A percentile compares a stretch with the other conserved stretches of the same genome.
Conservation (phyloP, 2,329 filamentous ascomycete species). For the Rosellinia necatrix region DNA sequence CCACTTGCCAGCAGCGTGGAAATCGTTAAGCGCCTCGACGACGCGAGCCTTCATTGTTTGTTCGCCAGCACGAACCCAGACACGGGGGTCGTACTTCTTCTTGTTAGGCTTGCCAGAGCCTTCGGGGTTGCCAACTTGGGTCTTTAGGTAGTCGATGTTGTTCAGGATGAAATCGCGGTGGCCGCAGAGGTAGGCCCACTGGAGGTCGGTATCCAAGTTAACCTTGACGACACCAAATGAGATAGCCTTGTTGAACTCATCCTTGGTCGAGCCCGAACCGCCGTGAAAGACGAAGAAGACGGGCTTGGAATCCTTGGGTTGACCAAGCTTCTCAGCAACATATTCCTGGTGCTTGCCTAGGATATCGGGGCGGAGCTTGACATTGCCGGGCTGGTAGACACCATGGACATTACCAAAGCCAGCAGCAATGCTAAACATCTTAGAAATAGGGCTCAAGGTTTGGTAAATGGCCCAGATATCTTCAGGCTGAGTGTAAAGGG, state of each 20-base stretch:
- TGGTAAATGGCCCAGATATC: conserved; percentile 93
- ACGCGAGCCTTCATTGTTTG: conserved; percentile 92
- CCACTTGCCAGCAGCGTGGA: conserved; percentile 81
- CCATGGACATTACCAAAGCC: conserved; percentile 99
- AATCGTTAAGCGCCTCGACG: conserved; percentile 81
- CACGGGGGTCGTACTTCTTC: conserved; percentile 87
- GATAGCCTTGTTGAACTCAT: conserved; percentile 90
- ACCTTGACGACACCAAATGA: conserved; percentile 97
- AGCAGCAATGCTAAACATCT: conserved; percentile 97
- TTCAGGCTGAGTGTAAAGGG: conserved; percentile 94
- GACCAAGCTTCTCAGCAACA: conserved; percentile 76
- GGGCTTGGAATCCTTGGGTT: conserved; percentile 78
- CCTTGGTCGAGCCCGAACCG: conserved; percentile 87
- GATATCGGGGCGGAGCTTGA: conserved; percentile 94
- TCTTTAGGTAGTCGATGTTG: conserved; percentile 93
- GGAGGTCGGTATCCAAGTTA: conserved; percentile 97
- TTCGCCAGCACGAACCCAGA: conserved; percentile 96
- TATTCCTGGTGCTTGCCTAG: conserved; percentile 95
- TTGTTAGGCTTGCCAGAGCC: conserved; percentile 99
- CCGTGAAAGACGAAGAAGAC: conserved; percentile 99
- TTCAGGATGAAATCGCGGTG: conserved; percentile 92
- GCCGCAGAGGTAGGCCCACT: conserved; percentile 90
- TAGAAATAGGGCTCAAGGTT: conserved; percentile 80
- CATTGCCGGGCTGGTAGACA: conserved; percentile 98
- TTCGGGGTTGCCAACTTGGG: conserved; percentile 91